A percentile compares a stretch with the other conserved stretches of the same genome.
phyloP scores from a whole-genome alignment of 495 filamentous ascomycete species.

The Neurospora africana region DNA sequence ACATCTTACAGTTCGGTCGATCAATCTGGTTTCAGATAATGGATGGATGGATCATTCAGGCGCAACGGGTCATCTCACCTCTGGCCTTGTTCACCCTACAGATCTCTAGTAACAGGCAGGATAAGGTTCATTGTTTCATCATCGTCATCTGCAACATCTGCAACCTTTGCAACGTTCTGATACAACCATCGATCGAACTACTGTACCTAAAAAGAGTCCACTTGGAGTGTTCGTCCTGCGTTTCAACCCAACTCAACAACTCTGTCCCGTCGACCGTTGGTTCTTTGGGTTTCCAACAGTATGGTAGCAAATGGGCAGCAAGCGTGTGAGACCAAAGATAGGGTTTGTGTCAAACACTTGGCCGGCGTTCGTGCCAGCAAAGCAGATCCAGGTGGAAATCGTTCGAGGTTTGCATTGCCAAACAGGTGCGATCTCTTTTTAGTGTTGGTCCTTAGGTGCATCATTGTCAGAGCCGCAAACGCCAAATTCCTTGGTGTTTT shows the following conservation, averaged over 20 bases:
- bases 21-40: background rate
- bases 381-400: background rate
- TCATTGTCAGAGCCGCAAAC: background rate
- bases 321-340: background rate
- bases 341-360: background rate
- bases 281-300: background rate
- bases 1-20: background rate
- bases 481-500: background rate
- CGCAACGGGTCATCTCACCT: background rate
- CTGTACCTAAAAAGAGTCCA: background rate
- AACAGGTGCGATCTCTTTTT: background rate
- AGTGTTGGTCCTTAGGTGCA: background rate
- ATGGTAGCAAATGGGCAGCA: background rate
- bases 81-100: background rate
- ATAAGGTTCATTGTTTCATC: background rate
- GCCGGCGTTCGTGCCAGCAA: background rate
- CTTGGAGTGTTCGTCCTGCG: background rate
- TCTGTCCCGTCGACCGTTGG: background rate
- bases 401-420: background rate
- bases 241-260: slow-evolving; percentile 5
- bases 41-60: background rate
- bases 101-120: background rate
- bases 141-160: background rate
- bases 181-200: background rate
- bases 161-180: background rate